phyloP scores from a whole-genome alignment of 179 eudicot species.

The Kewa caespitosa region DNA sequence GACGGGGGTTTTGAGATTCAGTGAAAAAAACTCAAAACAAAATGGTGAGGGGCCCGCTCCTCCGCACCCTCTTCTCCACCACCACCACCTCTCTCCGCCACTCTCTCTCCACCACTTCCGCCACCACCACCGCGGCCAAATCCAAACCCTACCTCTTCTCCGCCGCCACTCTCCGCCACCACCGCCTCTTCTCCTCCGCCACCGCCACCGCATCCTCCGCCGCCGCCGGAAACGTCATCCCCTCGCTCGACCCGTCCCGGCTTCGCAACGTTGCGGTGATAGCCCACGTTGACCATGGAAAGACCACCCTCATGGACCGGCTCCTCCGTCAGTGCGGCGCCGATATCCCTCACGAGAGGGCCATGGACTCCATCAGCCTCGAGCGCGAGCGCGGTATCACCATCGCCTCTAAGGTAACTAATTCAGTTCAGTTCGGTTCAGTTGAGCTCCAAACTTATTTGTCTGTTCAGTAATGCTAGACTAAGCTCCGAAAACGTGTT shows the following conservation, averaged over 20 bases:
- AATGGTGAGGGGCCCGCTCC: slow-evolving; percentile 62
- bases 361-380: slow-evolving; percentile 73
- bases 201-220: slow-evolving; percentile 38
- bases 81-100: slow-evolving; percentile 21
- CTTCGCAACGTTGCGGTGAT: slow-evolving; percentile 93
- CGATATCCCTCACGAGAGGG: slow-evolving; percentile 87
- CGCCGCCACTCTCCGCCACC: slow-evolving; percentile 29
- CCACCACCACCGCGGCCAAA: slow-evolving; percentile 28
- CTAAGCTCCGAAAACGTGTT: too few species aligned
- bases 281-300: slow-evolving; percentile 94
- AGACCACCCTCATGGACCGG: slow-evolving; percentile 96
- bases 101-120: slow-evolving; percentile 30
- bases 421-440: neutral
- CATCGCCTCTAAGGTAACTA: slow-evolving; percentile 74
- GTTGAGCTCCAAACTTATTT: neutral
- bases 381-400: slow-evolving; percentile 97
- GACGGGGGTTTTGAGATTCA: too few species aligned
- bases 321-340: slow-evolving; percentile 93
- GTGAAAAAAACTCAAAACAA: neutral
- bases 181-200: slow-evolving; percentile 43
- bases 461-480: too few species aligned
- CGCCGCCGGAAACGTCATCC: slow-evolving; percentile 27
- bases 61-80: slow-evolving; percentile 55
- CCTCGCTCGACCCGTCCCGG: slow-evolving; percentile 58
- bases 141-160: slow-evolving; percentile 19